These are phyloP conservation scores for Excoecaria cochinchinensis DNA, from an alignment of 345 rosid species.

Conservation along the genomic window DNA sequence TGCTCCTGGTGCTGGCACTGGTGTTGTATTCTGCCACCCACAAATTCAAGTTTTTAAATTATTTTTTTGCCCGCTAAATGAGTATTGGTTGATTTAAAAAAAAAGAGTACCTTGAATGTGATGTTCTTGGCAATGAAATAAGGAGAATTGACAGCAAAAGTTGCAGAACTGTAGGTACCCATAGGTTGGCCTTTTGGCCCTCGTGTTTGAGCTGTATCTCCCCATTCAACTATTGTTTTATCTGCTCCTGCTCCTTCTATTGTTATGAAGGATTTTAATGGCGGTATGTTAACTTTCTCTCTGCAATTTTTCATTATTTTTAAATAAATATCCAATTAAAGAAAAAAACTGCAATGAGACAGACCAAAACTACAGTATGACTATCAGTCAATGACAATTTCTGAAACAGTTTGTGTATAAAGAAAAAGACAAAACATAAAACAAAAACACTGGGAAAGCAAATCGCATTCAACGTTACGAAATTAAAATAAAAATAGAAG, in stretches of 20 bases:
- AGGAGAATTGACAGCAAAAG: constrained; percentile 85
- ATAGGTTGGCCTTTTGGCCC: constrained; percentile 67
- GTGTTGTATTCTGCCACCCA: constrained; percentile 68
- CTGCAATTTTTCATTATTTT: constrained; percentile 30
- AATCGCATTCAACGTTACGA: no score
- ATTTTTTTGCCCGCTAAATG: no score
- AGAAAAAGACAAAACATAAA: no score
- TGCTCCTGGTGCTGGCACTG: constrained; percentile 85
- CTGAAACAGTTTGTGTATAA: no score
- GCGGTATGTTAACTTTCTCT: constrained; percentile 83
- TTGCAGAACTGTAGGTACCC: constrained; percentile 82
- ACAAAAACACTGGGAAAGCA: no score
- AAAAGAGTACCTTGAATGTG: constrained; percentile 66
- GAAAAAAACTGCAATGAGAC: no score
- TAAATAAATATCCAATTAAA: no score
- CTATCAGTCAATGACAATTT: no score
- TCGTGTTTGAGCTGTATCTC: constrained; percentile 88
- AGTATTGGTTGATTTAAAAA: no score
- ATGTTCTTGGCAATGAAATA: constrained; percentile 91
- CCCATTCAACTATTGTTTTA: constrained; percentile 85
- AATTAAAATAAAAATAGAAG: no score
- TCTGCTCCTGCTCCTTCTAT: constrained; percentile 94
- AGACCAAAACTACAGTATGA: no score
- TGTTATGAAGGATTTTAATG: constrained; percentile 78
- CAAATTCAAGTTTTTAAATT: no score